These are phyloP conservation scores for Linderina pennispora DNA, from an alignment of 192 early-diverging fungal genomes.

Conservation along the genomic window DNA sequence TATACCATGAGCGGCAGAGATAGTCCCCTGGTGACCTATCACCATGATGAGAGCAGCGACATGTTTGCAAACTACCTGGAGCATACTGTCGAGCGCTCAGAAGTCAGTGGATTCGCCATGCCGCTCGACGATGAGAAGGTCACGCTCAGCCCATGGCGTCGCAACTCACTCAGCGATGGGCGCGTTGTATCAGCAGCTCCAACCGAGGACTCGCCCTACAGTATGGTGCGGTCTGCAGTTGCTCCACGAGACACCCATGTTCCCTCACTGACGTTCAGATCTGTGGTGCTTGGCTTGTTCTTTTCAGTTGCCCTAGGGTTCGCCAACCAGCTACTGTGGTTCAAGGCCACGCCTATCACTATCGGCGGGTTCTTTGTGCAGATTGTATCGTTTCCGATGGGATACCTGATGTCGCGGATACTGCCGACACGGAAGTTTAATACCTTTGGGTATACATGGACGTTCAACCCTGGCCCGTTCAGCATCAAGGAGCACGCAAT, in stretches of 20 bases:
- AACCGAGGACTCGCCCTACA: constrained; percentile 22
- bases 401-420: neutral
- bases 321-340: constrained; percentile 40
- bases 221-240: constrained; percentile 7
- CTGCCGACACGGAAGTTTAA: constrained; percentile 13
- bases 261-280: constrained; percentile 56
- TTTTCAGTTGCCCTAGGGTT: constrained; percentile 47
- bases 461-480: constrained; percentile 52
- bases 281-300: constrained; percentile 55
- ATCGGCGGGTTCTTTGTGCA: constrained; percentile 11
- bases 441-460: constrained; percentile 14
- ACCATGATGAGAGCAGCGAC: too few relatives aligned
- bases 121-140: constrained; percentile 1
- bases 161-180: neutral
- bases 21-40: too few relatives aligned
- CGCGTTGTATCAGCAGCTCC: too few relatives aligned
- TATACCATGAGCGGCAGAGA: too few relatives aligned
- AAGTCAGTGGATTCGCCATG: too few relatives aligned
- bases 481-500: constrained; percentile 62
- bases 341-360: constrained; percentile 21
- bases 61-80: too few relatives aligned
- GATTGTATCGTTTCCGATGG: constrained; percentile 4
- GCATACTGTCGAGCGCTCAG: too few relatives aligned
- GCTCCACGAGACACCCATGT: constrained; percentile 39
- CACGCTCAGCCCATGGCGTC: neutral